Evolutionary conservation across 192 early-diverging fungal genomes (phyloP).

Genomic region (Coemansia sp.): DNA sequence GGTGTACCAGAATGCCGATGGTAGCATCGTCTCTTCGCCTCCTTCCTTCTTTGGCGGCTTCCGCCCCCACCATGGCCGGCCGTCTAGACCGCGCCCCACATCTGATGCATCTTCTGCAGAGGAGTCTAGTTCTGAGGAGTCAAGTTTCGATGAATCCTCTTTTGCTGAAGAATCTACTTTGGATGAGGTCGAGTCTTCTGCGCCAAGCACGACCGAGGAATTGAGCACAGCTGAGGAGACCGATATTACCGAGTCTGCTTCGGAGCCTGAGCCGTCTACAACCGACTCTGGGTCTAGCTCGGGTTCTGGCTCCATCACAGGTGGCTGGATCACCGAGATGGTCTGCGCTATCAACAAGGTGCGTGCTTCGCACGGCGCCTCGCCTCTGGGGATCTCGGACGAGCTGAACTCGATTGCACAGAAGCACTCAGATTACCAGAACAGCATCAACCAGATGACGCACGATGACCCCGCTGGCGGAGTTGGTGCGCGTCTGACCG

Average conservation of each 20-base stretch:
- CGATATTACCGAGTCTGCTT: not conserved
- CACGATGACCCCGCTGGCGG: slow-evolving; percentile 47
- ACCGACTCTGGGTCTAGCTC: not conserved
- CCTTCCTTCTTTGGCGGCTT: not conserved
- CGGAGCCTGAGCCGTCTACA: not conserved
- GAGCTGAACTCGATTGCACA: slow-evolving; percentile 39
- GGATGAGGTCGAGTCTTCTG: not conserved
- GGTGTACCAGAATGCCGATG: slow-evolving; percentile 9
- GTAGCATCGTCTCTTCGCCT: not conserved
- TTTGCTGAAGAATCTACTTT: slow-evolving; percentile 1
- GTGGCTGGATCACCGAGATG: slow-evolving; percentile 44
- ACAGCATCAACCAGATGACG: slow-evolving; percentile 52
- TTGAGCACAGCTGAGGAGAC: not conserved
- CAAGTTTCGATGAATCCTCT: not conserved
- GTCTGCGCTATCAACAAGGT: slow-evolving; percentile 44
- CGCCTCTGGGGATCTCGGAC: slow-evolving; percentile 34
- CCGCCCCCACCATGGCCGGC: not conserved
- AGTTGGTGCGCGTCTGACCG: slow-evolving; percentile 37
- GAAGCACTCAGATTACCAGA: slow-evolving; percentile 52
- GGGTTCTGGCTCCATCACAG: slow-evolving; percentile 9
- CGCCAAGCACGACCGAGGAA: not conserved
- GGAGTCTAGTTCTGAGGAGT: not conserved
- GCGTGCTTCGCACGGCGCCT: slow-evolving; percentile 23
- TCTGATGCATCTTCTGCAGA: not conserved
- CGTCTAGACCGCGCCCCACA: not conserved